Percentiles rank a stretch among this genome's conserved stretches.
phyloP scores from a whole-genome alignment of 495 filamentous ascomycete species.

The Penicillium bialowiezense region DNA sequence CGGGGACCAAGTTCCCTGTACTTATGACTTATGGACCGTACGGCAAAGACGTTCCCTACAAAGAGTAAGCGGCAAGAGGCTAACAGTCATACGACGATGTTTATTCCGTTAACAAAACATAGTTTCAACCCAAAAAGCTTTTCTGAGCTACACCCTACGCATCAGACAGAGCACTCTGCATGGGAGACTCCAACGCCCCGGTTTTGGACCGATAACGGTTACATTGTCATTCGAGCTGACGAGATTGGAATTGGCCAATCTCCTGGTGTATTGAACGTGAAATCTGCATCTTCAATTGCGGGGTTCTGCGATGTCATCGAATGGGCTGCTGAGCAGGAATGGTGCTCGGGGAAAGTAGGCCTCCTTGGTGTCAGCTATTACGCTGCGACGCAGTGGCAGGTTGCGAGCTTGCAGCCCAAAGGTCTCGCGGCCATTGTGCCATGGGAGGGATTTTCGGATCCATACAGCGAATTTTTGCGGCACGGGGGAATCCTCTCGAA shows the following conservation, averaged over 20 bases:
- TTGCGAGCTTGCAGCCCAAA: no score
- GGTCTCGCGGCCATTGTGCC: no score
- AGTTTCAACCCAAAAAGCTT: conserved; percentile 43
- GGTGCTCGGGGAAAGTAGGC: conserved; percentile 50
- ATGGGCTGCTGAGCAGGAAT: no score
- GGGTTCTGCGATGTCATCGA: conserved; percentile 52
- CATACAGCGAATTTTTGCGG: conserved; percentile 53
- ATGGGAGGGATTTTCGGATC: conserved; percentile 61
- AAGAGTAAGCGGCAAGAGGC: conserved; percentile 17
- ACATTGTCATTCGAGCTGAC: conserved; percentile 51
- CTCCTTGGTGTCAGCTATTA: no score
- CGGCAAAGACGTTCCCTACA: conserved; percentile 55
- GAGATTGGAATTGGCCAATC: conserved; percentile 51
- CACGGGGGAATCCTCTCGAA: conserved; percentile 62
- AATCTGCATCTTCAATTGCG: conserved; percentile 44
- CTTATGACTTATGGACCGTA: conserved; percentile 58
- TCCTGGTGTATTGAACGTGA: conserved; percentile 47
- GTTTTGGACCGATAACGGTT: conserved; percentile 52
- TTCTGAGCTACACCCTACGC: conserved; percentile 42
- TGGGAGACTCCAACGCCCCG: conserved; percentile 57
- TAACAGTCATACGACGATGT: no score
- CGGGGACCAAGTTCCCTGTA: conserved; percentile 36
- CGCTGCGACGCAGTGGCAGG: no score
- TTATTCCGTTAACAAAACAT: conserved; percentile 2
- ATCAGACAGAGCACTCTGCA: conserved; percentile 41